phyloP scores from a whole-genome alignment of 2,329 filamentous ascomycete genomes.

The Trichoderma harzianum region DNA sequence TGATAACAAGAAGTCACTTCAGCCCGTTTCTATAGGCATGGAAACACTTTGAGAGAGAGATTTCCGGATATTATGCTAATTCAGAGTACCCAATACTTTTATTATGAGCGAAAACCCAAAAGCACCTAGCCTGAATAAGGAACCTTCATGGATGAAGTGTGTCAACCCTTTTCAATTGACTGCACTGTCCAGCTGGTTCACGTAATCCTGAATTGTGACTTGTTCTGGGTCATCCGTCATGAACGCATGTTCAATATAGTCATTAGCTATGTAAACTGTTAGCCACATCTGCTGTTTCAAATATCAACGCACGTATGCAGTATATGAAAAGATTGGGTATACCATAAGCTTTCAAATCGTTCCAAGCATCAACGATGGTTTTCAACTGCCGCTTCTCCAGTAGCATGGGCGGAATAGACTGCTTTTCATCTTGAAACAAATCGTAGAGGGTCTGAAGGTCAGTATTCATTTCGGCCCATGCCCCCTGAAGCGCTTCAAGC shows the following conservation, averaged over 20 bases:
- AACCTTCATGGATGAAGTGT: not conserved
- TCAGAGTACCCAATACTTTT: too few relatives aligned
- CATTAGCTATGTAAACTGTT: not conserved
- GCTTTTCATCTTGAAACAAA: not conserved
- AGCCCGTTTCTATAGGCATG: not conserved
- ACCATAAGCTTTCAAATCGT: not conserved
- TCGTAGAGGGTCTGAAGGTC: not conserved
- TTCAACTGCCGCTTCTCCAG: not conserved
- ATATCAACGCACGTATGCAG: not conserved
- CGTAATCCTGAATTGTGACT: not conserved
- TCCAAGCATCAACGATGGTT: not conserved
- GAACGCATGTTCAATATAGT: not conserved
- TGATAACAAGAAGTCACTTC: not conserved
- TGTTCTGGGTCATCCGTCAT: not conserved
- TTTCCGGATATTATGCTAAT: too few relatives aligned
- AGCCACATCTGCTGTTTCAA: not conserved
- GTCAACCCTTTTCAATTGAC: not conserved
- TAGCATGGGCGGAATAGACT: not conserved
- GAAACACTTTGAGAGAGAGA: accelerated
- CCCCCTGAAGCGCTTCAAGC: not conserved
- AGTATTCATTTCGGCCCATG: not conserved
- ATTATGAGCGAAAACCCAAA: too few relatives aligned
- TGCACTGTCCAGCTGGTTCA: not conserved
- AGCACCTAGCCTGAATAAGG: too few relatives aligned
- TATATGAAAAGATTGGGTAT: not conserved